Evolutionary conservation across 768 basidiomycete genomes (phyloP).

Genomic region (Tulasnella sp.): DNA sequence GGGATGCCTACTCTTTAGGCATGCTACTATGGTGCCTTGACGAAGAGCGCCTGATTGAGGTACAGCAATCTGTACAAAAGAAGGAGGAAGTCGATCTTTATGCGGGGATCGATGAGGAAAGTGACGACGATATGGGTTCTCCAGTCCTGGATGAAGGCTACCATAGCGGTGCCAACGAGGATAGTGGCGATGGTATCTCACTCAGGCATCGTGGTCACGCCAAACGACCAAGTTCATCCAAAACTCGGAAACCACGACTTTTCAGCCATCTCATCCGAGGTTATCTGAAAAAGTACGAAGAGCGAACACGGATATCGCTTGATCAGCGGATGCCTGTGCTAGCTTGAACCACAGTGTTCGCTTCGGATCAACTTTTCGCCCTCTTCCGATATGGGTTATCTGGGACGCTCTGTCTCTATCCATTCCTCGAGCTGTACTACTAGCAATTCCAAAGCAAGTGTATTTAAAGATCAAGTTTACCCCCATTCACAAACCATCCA

Average conservation of each 20-base stretch:
- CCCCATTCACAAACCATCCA: too few relatives aligned
- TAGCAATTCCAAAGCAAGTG: too few relatives aligned
- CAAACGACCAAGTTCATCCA: not conserved
- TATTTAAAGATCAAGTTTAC: too few relatives aligned
- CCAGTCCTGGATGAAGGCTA: conserved; percentile 11
- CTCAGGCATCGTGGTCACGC: not conserved
- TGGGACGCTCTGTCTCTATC: too few relatives aligned
- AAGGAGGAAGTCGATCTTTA: conserved; percentile 13
- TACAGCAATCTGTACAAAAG: conserved; percentile 14
- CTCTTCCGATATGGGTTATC: too few relatives aligned
- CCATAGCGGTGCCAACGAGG: conserved; percentile 12
- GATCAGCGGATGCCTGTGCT: conserved; percentile 6
- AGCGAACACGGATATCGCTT: conserved; percentile 5
- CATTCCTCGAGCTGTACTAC: too few relatives aligned
- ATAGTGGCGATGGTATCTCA: not conserved
- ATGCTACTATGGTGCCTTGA: conserved; percentile 16
- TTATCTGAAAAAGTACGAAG: conserved; percentile 11
- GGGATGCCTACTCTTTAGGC: conserved; percentile 16
- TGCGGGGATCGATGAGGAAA: not conserved
- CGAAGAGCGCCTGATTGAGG: conserved; percentile 11
- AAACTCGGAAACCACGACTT: not conserved
- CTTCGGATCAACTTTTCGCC: too few relatives aligned
- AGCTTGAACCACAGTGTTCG: too few relatives aligned
- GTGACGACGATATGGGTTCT: conserved; percentile 10
- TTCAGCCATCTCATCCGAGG: conserved; percentile 7